These are phyloP conservation scores for Dalechampia spathulata DNA, from an alignment of 441 rosid species.

Conservation along the genomic window DNA sequence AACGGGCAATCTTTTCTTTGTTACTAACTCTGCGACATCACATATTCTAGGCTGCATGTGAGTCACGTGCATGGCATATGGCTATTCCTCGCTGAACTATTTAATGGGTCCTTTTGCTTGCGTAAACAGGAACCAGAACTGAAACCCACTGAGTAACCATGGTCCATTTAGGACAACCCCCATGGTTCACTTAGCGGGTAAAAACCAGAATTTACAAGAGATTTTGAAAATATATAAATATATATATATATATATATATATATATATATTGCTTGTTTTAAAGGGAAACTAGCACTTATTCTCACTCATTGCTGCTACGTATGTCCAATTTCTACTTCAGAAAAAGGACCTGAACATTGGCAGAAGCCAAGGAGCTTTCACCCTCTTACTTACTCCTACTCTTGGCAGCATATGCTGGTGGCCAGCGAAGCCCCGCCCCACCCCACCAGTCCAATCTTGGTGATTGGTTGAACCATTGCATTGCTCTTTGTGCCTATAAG, in stretches of 20 bases:
- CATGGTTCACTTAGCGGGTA: too few species aligned
- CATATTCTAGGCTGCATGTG: slow-evolving; percentile 14
- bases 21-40: slow-evolving; percentile 10
- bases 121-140: neutral
- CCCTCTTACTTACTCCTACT: too few species aligned
- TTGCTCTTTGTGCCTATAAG: neutral
- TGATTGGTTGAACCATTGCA: too few species aligned
- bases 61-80: slow-evolving; percentile 21
- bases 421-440: too few species aligned
- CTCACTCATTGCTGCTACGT: neutral
- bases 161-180: neutral
- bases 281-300: slow-evolving; percentile 15
- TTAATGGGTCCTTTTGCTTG: slow-evolving; percentile 13
- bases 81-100: neutral
- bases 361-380: too few species aligned
- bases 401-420: too few species aligned
- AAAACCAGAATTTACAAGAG: too few species aligned
- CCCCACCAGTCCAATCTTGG: too few species aligned
- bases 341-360: neutral
- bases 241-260: too few species aligned
- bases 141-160: too few species aligned
- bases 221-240: too few species aligned
- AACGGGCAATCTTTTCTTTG: slow-evolving; percentile 16
- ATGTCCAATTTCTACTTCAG: slow-evolving; percentile 1
- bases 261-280: slow-evolving; percentile 9